Conservation (phyloP, 306 rosid species). For the Ormosia semicastrata region DNA sequence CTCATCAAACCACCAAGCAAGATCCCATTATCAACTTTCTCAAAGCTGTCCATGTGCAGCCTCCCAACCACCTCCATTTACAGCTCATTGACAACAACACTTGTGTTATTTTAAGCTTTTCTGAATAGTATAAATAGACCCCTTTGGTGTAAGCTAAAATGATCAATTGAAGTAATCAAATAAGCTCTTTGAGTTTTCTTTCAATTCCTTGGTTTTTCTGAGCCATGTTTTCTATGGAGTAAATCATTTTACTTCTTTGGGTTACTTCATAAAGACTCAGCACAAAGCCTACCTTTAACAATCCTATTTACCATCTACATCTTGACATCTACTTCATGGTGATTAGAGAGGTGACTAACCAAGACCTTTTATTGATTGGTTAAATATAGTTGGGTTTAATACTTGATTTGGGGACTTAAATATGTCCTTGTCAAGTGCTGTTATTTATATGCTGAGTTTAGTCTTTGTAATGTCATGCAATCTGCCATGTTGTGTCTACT, state of each 20-base stretch:
- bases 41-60: no score
- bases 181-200: no score
- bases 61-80: no score
- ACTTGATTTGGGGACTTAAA: neutral
- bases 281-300: neutral
- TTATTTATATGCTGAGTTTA: neutral
- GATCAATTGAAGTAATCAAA: no score
- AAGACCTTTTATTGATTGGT: neutral
- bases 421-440: neutral
- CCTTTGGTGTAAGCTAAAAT: no score
- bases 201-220: no score
- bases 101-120: no score
- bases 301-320: neutral
- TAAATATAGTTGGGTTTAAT: neutral
- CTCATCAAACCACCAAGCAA: no score
- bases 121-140: no score
- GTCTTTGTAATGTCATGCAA: neutral
- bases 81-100: no score
- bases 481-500: neutral
- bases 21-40: no score
- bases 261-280: neutral
- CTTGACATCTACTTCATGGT: neutral
- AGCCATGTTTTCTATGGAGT: neutral
- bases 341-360: neutral
- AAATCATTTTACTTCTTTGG: neutral